Evolutionary conservation across 768 basidiomycete species (phyloP).

Genomic region (Collybiopsis luxurians): DNA sequence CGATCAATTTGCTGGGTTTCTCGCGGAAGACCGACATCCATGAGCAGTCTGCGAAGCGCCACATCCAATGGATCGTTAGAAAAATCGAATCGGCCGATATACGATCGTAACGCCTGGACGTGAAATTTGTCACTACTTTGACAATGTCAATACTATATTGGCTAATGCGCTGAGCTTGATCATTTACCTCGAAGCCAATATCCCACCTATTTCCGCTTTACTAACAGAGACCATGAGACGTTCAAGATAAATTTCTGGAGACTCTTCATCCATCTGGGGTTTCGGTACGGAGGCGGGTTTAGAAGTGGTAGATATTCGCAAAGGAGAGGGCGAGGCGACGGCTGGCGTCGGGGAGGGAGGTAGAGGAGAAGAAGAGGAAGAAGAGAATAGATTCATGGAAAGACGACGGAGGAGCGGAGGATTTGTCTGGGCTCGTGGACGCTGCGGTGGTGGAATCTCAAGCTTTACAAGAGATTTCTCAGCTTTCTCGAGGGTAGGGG

Average conservation of each 20-base stretch:
- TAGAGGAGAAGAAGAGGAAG: conserved; percentile 35
- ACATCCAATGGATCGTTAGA: conserved; percentile 82
- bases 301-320: conserved; percentile 40
- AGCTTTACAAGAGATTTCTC: conserved; percentile 2
- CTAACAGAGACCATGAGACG: conserved; percentile 63
- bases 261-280: conserved; percentile 57
- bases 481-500: conserved; percentile 11
- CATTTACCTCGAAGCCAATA: conserved; percentile 77
- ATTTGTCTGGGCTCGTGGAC: conserved; percentile 48
- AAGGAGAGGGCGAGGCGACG: conserved; percentile 30
- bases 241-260: conserved; percentile 64
- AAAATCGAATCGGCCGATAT: conserved; percentile 80
- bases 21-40: conserved; percentile 87
- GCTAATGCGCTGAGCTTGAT: neutral
- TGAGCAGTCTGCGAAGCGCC: conserved; percentile 83
- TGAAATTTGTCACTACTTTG: conserved; percentile 72
- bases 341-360: conserved; percentile 19
- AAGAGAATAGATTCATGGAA: conserved; percentile 62
- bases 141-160: neutral
- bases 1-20: conserved; percentile 99
- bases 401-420: conserved; percentile 69
- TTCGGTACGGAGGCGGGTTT: conserved; percentile 46
- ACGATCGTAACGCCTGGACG: conserved; percentile 61
- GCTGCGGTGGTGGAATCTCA: conserved; percentile 18
- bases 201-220: conserved; percentile 75